Evolutionary conservation across 768 basidiomycete genomes (phyloP), one percentile per base, ranked within the genome.

Genomic region (Exidia glandulosa): DNA sequence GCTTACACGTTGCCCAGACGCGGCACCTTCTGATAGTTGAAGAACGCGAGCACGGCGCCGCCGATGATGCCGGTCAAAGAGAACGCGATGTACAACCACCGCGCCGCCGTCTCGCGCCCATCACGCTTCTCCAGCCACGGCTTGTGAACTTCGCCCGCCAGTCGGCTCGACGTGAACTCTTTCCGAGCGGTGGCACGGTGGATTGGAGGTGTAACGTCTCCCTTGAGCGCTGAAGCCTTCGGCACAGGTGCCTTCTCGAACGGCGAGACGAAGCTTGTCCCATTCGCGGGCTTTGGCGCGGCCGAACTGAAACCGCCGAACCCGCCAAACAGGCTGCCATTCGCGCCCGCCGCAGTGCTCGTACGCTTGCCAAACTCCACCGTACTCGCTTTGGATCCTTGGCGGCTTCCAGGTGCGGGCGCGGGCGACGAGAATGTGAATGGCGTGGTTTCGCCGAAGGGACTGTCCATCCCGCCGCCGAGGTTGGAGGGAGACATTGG

Each of bases 11-110:
- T 75, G 29, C 67, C 75, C 0, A 88, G 78, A 47, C 81, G 70
- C n/a, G 73, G 73, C 1, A 86, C 23, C 41, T 45, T 45, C 41
- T 45, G 16, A 69, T 80, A 87, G 2, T 76, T 75, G 41, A 45
- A 45, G 41, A 19, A 45, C 41, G 41, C 41, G 2, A 45, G 3
- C 41, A 45, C 19, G 19, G 19, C 41, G 16, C 41, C 41, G 10
- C 41, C 41, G 12, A 45, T 23, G 41, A 45, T 14, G 19, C 41
- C 41, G 19, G 23, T 45, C 41, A 45, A 23, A 14, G 41, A 45
- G 41, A 45, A 45, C 19, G 23, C 41, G 41, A 45, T 45, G 16
- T 45, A 45, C 2, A 45, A 45, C 41, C 41, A 45, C 19, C 41
- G 41, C 19, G 41, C 41, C 19, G 41, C 41, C 12, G 41, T 45